These are phyloP conservation scores for Scolecobasidium constrictum DNA, from an alignment of 2,329 filamentous ascomycete species.

Conservation along the genomic window DNA sequence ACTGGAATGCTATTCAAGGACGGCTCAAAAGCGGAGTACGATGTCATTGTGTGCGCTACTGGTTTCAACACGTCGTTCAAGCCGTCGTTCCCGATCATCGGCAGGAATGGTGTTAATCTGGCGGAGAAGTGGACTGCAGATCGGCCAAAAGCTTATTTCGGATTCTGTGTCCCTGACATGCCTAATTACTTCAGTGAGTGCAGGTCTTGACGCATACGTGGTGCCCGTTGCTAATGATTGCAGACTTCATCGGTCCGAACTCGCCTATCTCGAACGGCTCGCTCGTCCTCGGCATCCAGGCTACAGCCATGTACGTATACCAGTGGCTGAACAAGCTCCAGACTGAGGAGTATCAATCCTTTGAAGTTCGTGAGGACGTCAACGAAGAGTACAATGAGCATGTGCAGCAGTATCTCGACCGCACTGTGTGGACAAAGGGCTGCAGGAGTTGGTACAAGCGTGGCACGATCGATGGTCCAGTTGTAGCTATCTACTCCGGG, in stretches of 20 bases:
- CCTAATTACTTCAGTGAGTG: not conserved
- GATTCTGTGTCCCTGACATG: not conserved
- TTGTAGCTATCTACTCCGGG: constrained; percentile 33
- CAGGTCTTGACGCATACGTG: not conserved
- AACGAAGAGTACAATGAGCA: constrained; percentile 40
- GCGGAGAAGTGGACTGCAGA: constrained; percentile 9
- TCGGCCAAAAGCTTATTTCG: not conserved
- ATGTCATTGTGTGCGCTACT: constrained; percentile 47
- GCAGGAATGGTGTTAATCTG: not conserved
- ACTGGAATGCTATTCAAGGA: constrained; percentile 33
- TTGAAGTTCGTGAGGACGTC: constrained; percentile 34
- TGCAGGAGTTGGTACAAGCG: constrained; percentile 15
- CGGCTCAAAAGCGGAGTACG: constrained; percentile 35
- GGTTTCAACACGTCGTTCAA: constrained; percentile 20
- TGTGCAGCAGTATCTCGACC: constrained; percentile 33
- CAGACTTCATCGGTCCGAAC: not conserved
- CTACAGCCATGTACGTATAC: constrained; percentile 32
- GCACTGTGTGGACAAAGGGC: constrained; percentile 32
- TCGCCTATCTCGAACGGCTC: not conserved
- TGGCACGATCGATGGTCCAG: constrained; percentile 16
- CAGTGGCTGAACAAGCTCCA: constrained; percentile 39
- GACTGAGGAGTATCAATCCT: constrained; percentile 33
- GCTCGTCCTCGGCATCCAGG: not conserved
- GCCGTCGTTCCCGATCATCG: constrained; percentile 14
- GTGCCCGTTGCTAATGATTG: not conserved